These are phyloP conservation scores for bread wheat (Triticum aestivum) DNA, from an alignment of 176 grass and related monocot genomes.

Conservation along the genomic window DNA sequence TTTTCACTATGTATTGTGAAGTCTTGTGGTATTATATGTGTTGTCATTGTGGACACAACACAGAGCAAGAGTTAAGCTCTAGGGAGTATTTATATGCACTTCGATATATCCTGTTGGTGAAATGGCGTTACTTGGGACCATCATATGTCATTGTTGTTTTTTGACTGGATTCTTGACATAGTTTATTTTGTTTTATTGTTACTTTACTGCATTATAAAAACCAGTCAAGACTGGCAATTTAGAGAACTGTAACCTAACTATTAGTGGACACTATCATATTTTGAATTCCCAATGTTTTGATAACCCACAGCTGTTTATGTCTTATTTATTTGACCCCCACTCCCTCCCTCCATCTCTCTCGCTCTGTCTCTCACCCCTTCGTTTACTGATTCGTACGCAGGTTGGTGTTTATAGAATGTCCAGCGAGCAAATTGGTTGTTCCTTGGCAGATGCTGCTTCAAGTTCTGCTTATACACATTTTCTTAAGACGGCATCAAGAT, in stretches of 20 bases:
- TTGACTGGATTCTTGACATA: background rate
- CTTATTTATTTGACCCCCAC: conserved; percentile 1
- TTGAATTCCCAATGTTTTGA: background rate
- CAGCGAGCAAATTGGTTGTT: conserved; percentile 86
- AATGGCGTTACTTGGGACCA: background rate
- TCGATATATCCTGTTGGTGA: background rate
- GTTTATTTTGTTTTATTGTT: background rate
- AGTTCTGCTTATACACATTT: conserved; percentile 83
- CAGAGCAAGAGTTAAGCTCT: background rate
- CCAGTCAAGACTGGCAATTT: background rate
- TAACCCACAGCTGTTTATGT: background rate
- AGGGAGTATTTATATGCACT: background rate
- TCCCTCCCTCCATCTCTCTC: background rate
- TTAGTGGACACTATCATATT: background rate
- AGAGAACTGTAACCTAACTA: background rate
- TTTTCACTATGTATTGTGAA: background rate
- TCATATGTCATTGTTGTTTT: conserved; percentile 5
- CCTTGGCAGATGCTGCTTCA: conserved; percentile 91
- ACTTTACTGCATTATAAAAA: background rate
- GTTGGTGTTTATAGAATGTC: conserved; percentile 99
- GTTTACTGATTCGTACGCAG: conserved; percentile 38
- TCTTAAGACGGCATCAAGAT: conserved; percentile 63
- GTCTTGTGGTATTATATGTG: background rate
- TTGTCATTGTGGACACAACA: background rate
- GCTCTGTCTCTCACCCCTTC: background rate